Evolutionary conservation across 1,284 basidiomycete species (phyloP), one percentile per base, ranked within the genome.

Genomic region (Tilletia setariae): DNA sequence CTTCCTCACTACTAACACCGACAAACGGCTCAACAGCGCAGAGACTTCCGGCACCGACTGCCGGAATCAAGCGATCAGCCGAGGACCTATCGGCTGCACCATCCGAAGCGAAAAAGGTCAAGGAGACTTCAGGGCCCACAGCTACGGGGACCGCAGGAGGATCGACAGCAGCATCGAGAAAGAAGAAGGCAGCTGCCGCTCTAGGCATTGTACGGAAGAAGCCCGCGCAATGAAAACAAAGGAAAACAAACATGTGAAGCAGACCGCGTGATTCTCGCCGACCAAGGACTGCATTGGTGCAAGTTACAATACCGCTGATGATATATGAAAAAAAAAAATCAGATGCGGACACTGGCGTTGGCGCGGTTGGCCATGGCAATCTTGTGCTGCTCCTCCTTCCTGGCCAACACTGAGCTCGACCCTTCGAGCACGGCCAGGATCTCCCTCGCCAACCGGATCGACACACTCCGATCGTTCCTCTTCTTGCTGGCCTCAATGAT

Each of bases 311-410:
- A n/a, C n/a, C n/a, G n/a, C n/a, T n/a, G n/a, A n/a, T n/a, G n/a
- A n/a, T n/a, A n/a, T n/a, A n/a, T n/a, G n/a, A n/a, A n/a, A n/a
- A n/a, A n/a, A n/a, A n/a, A n/a, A n/a, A 7, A 56, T 51, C 68
- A 80, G 59, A 80, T 76, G 65, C 78, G 71, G n/a, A 79, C 76
- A 47, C 73, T 67, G 35, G 77, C 73, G 65, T 81, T 81, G n/a
- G 76, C 74, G 91, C 93, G 89, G 83, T 92, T 92, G 43, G 90
- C 86, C 85, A 90, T 90, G 1, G 90, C 93, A 46, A 87, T 77
- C 76, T 85, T 86, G 81, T 94, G 93, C 65, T 87, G 81, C 66
- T 82, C 79, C 63, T 82, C 79, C 72, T 82, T 81, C 65, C 78
- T 82, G 42, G 77, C 77, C 47, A 84, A 71, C 7, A 81, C 83